phyloP scores from a whole-genome alignment of 768 basidiomycete species.

The Agaricus blazei region DNA sequence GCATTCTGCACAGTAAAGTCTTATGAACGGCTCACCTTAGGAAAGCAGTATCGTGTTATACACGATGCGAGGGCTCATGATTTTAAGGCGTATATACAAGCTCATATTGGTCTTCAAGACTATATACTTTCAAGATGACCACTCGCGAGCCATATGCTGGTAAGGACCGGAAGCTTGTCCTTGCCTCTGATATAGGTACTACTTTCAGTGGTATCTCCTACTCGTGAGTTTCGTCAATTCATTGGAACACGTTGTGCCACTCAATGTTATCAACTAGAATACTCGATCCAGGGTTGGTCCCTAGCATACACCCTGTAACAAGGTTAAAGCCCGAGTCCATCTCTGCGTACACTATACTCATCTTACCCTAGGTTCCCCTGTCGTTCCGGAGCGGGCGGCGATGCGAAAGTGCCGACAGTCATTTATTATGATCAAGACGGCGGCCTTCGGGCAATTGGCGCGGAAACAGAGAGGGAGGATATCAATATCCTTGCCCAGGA shows the following conservation, averaged over 20 bases:
- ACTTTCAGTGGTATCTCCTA: conserved; percentile 42
- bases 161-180: conserved; percentile 26
- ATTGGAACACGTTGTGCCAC: not conserved
- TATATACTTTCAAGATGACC: conserved; percentile 6
- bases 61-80: not conserved
- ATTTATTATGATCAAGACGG: conserved; percentile 40
- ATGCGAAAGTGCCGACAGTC: conserved; percentile 43
- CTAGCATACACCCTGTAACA: conserved; percentile 19
- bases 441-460: conserved; percentile 32
- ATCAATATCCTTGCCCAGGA: conserved; percentile 34
- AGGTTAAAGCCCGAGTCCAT: conserved; percentile 7
- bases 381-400: conserved; percentile 34
- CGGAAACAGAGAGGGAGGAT: conserved; percentile 35
- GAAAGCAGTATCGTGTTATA: not conserved
- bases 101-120: not conserved
- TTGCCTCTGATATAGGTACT: conserved; percentile 39
- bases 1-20: not conserved
- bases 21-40: not conserved
- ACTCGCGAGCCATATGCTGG: conserved; percentile 15
- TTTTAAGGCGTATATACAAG: not conserved
- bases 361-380: conserved; percentile 34
- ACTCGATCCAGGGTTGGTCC: conserved; percentile 30
- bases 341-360: not conserved
- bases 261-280: conserved; percentile 18
- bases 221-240: conserved; percentile 11